Conservation (phyloP, 148 eudicot genomes). For the Cornus florida region DNA sequence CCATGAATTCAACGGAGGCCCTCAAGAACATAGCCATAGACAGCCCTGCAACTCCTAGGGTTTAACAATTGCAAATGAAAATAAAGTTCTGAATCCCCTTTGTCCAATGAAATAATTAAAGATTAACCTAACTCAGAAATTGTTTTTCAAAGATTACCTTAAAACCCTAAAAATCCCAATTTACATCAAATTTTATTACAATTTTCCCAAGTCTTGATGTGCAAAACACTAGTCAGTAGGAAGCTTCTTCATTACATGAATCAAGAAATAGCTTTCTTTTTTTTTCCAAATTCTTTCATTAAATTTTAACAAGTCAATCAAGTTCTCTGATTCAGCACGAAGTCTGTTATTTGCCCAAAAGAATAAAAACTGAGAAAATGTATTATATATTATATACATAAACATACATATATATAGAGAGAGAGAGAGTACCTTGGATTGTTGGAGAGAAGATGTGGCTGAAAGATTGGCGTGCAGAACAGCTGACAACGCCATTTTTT, state of each 20-base stretch:
- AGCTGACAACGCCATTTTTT: slow-evolving; percentile 36
- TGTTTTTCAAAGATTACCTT: background rate
- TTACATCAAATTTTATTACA: background rate
- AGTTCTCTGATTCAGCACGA: background rate
- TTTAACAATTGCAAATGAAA: background rate
- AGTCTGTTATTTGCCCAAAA: background rate
- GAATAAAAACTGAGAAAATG: background rate
- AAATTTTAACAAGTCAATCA: background rate
- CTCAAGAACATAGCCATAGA: background rate
- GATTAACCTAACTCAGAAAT: background rate
- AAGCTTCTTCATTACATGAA: background rate
- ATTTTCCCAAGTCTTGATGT: background rate
- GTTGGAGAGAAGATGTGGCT: slow-evolving; percentile 12
- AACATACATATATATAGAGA: background rate
- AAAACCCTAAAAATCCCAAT: slow-evolving; percentile 2
- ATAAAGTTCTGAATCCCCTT: background rate
- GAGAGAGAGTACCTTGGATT: slow-evolving; percentile 25
- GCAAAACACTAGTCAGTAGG: background rate
- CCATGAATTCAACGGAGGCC: background rate
- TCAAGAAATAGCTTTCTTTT: background rate
- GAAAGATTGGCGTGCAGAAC: slow-evolving; percentile 24
- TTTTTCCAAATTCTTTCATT: background rate
- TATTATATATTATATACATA: background rate
- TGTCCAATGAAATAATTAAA: background rate
- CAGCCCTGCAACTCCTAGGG: background rate